A percentile compares a stretch with the other conserved stretches of the same genome.
Conservation (phyloP, 2,329 filamentous ascomycete species). For the Grosmannia serpens region DNA sequence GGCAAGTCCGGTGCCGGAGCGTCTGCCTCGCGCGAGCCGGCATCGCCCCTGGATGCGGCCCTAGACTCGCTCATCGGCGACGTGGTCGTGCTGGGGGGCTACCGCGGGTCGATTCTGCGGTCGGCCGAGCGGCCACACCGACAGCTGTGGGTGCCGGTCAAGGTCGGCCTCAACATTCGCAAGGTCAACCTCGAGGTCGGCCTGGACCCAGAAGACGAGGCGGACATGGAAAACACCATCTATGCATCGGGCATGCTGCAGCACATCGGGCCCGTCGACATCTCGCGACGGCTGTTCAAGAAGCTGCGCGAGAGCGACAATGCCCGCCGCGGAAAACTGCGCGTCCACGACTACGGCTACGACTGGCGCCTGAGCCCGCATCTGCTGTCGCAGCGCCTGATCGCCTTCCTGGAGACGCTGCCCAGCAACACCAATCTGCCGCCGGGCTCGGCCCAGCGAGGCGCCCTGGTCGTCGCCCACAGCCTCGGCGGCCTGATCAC, state of each 20-base stretch:
- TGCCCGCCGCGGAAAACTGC: conserved; percentile 54
- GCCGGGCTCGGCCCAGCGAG: conserved; percentile 34
- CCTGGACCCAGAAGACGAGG: conserved; percentile 69
- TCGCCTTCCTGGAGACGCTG: conserved; percentile 59
- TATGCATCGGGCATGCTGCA: conserved; percentile 81
- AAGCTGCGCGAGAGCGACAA: conserved; percentile 65
- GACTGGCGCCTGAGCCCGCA: conserved; percentile 87
- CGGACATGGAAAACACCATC: conserved; percentile 70
- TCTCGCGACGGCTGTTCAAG: conserved; percentile 71
- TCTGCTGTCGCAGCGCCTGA: conserved; percentile 59
- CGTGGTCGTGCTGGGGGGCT: conserved; percentile 79
- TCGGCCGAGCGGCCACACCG: conserved; percentile 71
- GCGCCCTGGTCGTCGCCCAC: conserved; percentile 75
- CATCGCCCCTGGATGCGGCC: conserved; percentile 28
- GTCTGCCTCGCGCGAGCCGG: background rate
- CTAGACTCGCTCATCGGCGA: conserved; percentile 68
- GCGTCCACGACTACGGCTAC: conserved; percentile 85
- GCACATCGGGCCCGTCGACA: conserved; percentile 84
- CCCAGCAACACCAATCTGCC: conserved; percentile 55
- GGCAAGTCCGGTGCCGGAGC: background rate
- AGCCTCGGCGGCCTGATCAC: conserved; percentile 81
- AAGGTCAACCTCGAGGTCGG: conserved; percentile 89
- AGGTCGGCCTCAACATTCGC: conserved; percentile 80
- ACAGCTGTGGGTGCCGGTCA: conserved; percentile 91
- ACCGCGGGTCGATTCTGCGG: conserved; percentile 78